Evolutionary conservation across 2,329 filamentous ascomycete species (phyloP).

Genomic region (Ophidiomyces ophidiicola): DNA sequence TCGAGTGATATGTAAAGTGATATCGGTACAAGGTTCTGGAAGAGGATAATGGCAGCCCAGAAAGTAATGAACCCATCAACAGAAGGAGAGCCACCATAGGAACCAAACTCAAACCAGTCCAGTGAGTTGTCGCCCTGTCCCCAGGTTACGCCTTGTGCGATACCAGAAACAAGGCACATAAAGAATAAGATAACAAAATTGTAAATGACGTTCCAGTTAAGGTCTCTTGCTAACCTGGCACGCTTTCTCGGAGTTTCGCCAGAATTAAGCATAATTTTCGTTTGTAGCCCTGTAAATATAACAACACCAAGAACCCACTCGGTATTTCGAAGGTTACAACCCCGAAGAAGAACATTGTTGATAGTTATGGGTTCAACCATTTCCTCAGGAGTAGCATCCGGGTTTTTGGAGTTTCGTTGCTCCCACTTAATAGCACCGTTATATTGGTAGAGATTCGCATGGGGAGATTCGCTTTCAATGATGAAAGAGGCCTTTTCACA

Average conservation of each 20-base stretch:
- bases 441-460: slow-evolving; percentile 92
- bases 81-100: slow-evolving; percentile 60
- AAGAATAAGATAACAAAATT: slow-evolving; percentile 82
- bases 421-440: slow-evolving; percentile 80
- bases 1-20: slow-evolving; percentile 96
- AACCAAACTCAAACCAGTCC: slow-evolving; percentile 72
- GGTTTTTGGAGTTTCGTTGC: slow-evolving; percentile 54
- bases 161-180: slow-evolving; percentile 77
- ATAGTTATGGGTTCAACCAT: slow-evolving; percentile 92
- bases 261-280: slow-evolving; percentile 98
- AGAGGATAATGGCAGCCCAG: slow-evolving; percentile 86
- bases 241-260: slow-evolving; percentile 92
- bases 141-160: slow-evolving; percentile 79
- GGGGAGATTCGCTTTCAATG: slow-evolving; percentile 81
- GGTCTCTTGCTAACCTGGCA: slow-evolving; percentile 74
- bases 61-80: slow-evolving; percentile 92
- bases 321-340: slow-evolving; percentile 86
- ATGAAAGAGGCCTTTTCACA: slow-evolving; percentile 80
- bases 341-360: slow-evolving; percentile 87
- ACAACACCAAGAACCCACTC: slow-evolving; percentile 92
- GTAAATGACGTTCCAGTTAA: slow-evolving; percentile 96
- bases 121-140: slow-evolving; percentile 60
- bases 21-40: slow-evolving; percentile 97
- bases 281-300: slow-evolving; percentile 87
- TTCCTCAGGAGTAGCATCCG: slow-evolving; percentile 51